Evolutionary conservation across 257 asterid species (phyloP).

Genomic region (Jaltomata sinuosa): DNA sequence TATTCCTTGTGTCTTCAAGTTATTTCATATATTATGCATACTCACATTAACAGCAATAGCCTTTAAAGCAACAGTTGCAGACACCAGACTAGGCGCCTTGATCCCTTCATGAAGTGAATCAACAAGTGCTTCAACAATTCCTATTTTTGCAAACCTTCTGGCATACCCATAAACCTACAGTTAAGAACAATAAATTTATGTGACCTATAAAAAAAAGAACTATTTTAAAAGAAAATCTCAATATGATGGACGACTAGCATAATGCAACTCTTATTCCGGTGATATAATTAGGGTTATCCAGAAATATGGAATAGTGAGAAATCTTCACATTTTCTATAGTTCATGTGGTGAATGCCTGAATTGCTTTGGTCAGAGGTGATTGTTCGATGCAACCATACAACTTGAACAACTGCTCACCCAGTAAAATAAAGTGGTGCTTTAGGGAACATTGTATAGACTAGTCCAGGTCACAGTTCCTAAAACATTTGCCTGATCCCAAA

Average conservation of each 20-base stretch:
- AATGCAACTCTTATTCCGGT: not conserved
- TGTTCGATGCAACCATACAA: not conserved
- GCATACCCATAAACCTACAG: slow-evolving; percentile 91
- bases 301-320: not conserved
- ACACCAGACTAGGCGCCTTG: slow-evolving; percentile 45
- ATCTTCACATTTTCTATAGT: not conserved
- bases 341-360: not conserved
- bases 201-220: not conserved
- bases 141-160: slow-evolving; percentile 67
- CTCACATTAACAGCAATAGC: slow-evolving; percentile 92
- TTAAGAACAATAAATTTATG: not conserved
- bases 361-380: not conserved
- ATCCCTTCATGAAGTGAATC: slow-evolving; percentile 73
- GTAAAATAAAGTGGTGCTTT: not conserved
- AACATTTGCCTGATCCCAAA: not conserved
- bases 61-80: slow-evolving; percentile 79
- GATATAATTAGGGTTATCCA: not conserved
- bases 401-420: not conserved
- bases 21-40: not conserved
- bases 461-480: not conserved
- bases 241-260: not conserved
- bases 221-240: not conserved
- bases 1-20: not conserved
- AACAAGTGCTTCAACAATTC: slow-evolving; percentile 65
- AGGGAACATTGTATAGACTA: not conserved